Evolutionary conservation across 371 early-diverging fungal genomes (phyloP).

Genomic region (Funneliformis caledonium): DNA sequence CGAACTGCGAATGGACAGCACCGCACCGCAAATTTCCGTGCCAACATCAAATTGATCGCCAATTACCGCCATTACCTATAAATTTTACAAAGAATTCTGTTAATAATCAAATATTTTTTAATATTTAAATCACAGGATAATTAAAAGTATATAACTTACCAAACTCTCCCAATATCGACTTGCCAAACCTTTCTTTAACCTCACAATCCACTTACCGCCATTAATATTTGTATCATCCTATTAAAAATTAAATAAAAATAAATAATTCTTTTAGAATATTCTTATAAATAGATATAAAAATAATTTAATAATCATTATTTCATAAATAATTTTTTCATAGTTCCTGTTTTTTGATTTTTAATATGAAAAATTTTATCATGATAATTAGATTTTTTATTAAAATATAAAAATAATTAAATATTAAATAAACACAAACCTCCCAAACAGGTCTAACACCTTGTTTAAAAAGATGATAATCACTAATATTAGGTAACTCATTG

Average conservation of each 20-base stretch:
- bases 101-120: neutral
- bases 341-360: neutral
- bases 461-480: constrained; percentile 96
- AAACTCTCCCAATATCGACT: constrained; percentile 93
- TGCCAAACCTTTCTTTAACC: constrained; percentile 93
- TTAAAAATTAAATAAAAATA: constrained; percentile 29
- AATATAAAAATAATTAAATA: neutral
- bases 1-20: constrained; percentile 88
- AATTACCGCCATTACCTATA: constrained; percentile 85
- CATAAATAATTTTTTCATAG: constrained; percentile 1
- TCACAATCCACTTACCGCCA: constrained; percentile 98
- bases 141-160: constrained; percentile 49
- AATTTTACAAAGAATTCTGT: neutral
- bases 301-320: constrained; percentile 12
- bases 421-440: constrained; percentile 70
- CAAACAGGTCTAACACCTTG: constrained; percentile 96
- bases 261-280: neutral
- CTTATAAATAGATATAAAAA: constrained; percentile 17
- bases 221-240: constrained; percentile 84
- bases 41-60: constrained; percentile 92
- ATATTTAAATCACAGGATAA: neutral
- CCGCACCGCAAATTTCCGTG: constrained; percentile 93
- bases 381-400: neutral
- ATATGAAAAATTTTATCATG: neutral
- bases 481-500: constrained; percentile 84